Conservation (phyloP, 2,329 filamentous ascomycete genomes). For the Stenocarpella maydis region DNA sequence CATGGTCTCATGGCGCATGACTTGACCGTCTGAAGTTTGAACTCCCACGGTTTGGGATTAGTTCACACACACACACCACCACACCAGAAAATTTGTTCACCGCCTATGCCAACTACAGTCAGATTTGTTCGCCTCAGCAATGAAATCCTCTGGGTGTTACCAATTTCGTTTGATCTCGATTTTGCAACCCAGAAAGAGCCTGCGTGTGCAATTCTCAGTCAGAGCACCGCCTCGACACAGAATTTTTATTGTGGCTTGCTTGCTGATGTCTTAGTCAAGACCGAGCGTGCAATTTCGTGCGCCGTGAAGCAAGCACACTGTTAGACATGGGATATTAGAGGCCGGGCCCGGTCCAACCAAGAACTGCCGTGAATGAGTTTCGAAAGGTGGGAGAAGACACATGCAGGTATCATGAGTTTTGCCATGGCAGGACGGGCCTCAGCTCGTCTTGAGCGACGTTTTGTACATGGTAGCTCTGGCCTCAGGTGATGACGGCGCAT, state of each 20-base stretch:
- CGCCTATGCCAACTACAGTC: constrained; percentile 8
- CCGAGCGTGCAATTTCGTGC: neutral
- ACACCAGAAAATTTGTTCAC: constrained; percentile 17
- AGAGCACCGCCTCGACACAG: neutral
- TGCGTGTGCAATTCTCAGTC: neutral
- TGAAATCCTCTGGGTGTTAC: neutral
- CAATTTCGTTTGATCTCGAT: neutral
- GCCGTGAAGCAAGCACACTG: neutral
- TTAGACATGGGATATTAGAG: neutral
- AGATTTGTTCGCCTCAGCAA: neutral
- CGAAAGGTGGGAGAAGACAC: neutral
- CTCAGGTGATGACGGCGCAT: constrained; percentile 19
- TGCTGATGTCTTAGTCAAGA: neutral
- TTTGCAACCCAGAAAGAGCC: neutral
- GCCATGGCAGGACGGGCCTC: neutral
- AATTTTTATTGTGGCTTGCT: neutral
- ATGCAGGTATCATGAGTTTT: constrained; percentile 13
- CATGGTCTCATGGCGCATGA: neutral
- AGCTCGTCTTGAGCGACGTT: constrained; percentile 19
- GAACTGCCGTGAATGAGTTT: neutral
- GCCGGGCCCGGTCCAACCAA: neutral
- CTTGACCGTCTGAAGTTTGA: neutral
- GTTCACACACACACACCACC: neutral
- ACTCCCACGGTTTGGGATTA: constrained; percentile 20
- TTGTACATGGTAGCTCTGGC: neutral